These are phyloP conservation scores for Rhododendron kiyosumense DNA, from an alignment of 148 eudicot genomes.

Conservation along the genomic window DNA sequence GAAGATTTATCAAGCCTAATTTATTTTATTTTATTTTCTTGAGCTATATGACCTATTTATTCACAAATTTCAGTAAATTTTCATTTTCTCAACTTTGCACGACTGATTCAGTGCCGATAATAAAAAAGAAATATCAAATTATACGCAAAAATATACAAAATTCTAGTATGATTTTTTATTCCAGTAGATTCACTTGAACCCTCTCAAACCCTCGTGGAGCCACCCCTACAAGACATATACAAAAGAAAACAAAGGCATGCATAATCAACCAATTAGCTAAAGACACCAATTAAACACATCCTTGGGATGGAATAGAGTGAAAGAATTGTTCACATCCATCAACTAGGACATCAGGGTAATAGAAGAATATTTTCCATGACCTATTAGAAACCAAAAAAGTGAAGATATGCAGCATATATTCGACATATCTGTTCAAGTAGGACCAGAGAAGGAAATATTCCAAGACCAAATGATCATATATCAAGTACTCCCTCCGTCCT, in stretches of 20 bases:
- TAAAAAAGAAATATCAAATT: too few species aligned
- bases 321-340: neutral
- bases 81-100: too few species aligned
- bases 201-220: too few species aligned
- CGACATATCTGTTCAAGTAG: neutral
- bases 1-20: too few species aligned
- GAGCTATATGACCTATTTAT: too few species aligned
- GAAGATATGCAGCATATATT: neutral
- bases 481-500: too few species aligned
- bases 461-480: neutral
- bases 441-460: neutral
- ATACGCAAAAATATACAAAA: too few species aligned
- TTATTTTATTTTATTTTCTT: too few species aligned
- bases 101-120: too few species aligned
- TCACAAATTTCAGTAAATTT: too few species aligned
- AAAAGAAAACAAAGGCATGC: neutral
- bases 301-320: neutral
- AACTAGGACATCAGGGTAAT: neutral
- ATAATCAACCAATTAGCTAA: neutral
- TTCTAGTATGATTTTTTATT: too few species aligned
- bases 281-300: neutral
- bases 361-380: constrained; percentile 1
- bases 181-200: too few species aligned
- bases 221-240: neutral
- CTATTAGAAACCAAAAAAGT: neutral